phyloP scores from a whole-genome alignment of 2,329 filamentous ascomycete species.

The Claviceps sp. region DNA sequence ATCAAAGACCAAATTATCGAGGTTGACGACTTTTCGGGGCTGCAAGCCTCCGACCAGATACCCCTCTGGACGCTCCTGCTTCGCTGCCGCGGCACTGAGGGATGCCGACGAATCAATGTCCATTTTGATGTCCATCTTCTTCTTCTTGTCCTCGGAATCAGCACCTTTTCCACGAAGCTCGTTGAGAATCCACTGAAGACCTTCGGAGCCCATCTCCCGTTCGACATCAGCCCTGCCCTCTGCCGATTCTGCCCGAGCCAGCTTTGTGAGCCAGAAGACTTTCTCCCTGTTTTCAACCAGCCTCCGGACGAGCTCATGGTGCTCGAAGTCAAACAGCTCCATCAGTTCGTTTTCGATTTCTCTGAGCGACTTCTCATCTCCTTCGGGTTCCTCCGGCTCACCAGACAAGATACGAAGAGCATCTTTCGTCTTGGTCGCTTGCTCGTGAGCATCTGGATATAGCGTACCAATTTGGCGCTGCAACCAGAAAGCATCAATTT shows the following conservation, averaged over 20 bases:
- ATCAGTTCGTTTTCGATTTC: slow-evolving; percentile 98
- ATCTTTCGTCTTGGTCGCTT: slow-evolving; percentile 82
- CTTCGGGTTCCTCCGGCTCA: slow-evolving; percentile 53
- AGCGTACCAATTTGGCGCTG: slow-evolving; percentile 81
- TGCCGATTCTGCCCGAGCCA: slow-evolving; percentile 70
- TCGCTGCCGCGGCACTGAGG: slow-evolving; percentile 34
- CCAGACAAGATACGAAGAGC: slow-evolving; percentile 75
- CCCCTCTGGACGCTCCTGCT: slow-evolving; percentile 48
- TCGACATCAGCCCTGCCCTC: slow-evolving; percentile 66
- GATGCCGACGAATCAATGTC: slow-evolving; percentile 66
- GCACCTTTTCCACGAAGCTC: slow-evolving; percentile 67
- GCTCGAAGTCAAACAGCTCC: slow-evolving; percentile 95
- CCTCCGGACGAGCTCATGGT: slow-evolving; percentile 83
- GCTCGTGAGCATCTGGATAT: slow-evolving; percentile 82
- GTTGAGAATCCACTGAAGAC: slow-evolving; percentile 73
- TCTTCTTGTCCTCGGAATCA: slow-evolving; percentile 43
- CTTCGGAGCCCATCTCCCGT: slow-evolving; percentile 81
- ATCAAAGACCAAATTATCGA: slow-evolving; percentile 93
- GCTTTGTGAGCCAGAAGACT: slow-evolving; percentile 86
- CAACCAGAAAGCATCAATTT: slow-evolving; percentile 96
- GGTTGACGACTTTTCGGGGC: slow-evolving; percentile 76
- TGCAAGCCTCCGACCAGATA: slow-evolving; percentile 70
- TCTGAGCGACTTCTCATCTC: slow-evolving; percentile 71
- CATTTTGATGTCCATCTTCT: slow-evolving; percentile 85
- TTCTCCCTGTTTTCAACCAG: slow-evolving; percentile 87